Base-by-base conservation (phyloP, 345 rosid species). In the Rhodamnia argentea region DNA sequence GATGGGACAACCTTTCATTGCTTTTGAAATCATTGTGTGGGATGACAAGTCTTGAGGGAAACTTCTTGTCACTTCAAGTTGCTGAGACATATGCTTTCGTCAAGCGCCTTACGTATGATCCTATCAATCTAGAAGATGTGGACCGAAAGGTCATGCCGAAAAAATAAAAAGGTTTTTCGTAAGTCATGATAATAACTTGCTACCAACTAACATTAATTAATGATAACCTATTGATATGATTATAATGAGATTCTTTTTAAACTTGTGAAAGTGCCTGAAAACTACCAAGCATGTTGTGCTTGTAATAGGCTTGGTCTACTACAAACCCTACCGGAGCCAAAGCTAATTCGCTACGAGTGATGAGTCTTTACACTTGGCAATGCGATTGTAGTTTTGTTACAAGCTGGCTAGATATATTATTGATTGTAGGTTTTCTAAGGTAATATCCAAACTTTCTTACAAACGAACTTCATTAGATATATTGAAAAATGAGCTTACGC, bases 311-410 rank as follows among this genome's bases (percentile, higher is more conserved):
- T n/a, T 0, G 1, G 18, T 37, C 74, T 60, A 14, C 37, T 13
- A 13, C 40, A 13, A 29, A 20, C 15, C 37, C 6, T 20, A 13
- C 4, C 5, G 37, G 1, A 60, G 40, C 74, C 40, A 60, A 60
- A 15, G 0, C 40, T 60, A 60, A 60, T 6, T 27, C 3, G 20
- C 37, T 14, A 27, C 14, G 3, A 59, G 64, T n/a, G 16, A 0
- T 5, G 7, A 13, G 14, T 27, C 37, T 60, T 60, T 13, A 7
- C 32, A 2, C 2, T 14, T 60, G 37, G 13, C 4, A 6, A 12
- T 0, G 8, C 8, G 0, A 5, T 59, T 26, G 32, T 13, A 5
- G 70, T 59, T n/a, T n/a, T 59, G 9, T 59, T n/a, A n/a, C 13
- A 2, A 29, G 13, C 32, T 59, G 16, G 29, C 37, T 9, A 60